Conservation (phyloP, 75 land plant species). For the Selaginella moellendorffii region DNA sequence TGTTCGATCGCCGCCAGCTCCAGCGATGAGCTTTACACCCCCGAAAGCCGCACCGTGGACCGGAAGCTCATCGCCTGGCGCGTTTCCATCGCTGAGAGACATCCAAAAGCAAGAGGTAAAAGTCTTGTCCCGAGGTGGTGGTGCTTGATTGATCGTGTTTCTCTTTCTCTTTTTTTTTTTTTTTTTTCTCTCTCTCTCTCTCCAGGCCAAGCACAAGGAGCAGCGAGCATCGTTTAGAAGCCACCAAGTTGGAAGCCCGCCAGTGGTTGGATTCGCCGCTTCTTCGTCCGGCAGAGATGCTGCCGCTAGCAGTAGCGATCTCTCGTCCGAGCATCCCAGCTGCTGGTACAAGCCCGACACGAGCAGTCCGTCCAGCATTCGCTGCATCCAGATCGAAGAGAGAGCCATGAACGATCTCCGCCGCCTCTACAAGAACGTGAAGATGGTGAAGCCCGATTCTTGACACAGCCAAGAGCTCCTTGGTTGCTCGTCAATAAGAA, state of each 20-base stretch:
- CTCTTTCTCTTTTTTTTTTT: not conserved
- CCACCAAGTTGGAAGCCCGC: not conserved
- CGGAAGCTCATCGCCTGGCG: conserved; percentile 46
- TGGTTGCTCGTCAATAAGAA: too few relatives aligned
- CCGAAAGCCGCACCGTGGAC: conserved; percentile 34
- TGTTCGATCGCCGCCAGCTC: conserved; percentile 20
- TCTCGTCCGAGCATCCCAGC: conserved; percentile 22
- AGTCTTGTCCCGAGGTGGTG: not conserved
- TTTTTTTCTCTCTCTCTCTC: conserved; percentile 6
- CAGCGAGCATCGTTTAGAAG: not conserved
- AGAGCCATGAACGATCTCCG: conserved; percentile 89
- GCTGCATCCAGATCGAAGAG: conserved; percentile 95
- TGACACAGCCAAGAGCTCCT: too few relatives aligned
- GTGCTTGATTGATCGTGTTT: too few relatives aligned
- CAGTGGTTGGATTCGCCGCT: too few relatives aligned
- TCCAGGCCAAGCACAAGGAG: conserved; percentile 11
- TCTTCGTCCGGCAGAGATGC: too few relatives aligned
- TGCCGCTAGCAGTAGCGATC: too few relatives aligned
- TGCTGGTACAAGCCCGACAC: conserved; percentile 91
- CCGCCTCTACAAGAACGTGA: conserved; percentile 81
- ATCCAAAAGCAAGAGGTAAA: conserved; percentile 97
- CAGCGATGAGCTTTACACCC: too few relatives aligned
- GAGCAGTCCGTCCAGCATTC: conserved; percentile 63
- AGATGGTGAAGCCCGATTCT: conserved; percentile 27
- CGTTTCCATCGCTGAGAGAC: conserved; percentile 71